Percentiles rank a stretch among this genome's conserved stretches.
phyloP scores from a whole-genome alignment of 345 rosid species.

The Eucalyptus polybractea region DNA sequence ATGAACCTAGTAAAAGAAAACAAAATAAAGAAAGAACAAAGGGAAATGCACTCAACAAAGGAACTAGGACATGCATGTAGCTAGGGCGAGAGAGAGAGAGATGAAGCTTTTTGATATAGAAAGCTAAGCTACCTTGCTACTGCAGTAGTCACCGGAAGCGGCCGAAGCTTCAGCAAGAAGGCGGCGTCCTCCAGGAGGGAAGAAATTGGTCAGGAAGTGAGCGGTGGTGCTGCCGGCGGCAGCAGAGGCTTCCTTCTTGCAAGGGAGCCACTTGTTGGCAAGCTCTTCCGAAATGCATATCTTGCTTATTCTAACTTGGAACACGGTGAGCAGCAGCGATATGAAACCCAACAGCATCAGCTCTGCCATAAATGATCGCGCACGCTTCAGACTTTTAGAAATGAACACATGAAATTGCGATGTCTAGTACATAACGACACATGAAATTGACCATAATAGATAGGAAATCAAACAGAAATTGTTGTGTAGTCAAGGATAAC shows the following conservation, averaged over 20 bases:
- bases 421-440: background rate
- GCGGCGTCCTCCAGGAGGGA: conserved; percentile 11
- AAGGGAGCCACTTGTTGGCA: conserved; percentile 46
- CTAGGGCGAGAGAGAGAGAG: background rate
- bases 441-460: background rate
- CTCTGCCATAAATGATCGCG: conserved; percentile 25
- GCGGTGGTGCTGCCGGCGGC: background rate
- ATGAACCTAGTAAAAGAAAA: background rate
- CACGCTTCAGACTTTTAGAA: background rate
- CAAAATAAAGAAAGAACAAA: background rate
- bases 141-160: conserved; percentile 11
- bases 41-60: background rate
- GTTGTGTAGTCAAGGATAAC: background rate
- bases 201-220: conserved; percentile 26
- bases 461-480: background rate
- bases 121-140: conserved; percentile 5
- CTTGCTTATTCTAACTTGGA: conserved; percentile 27
- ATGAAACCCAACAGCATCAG: conserved; percentile 87
- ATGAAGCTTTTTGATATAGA: background rate
- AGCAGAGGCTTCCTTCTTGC: conserved; percentile 9
- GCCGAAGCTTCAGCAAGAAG: conserved; percentile 30
- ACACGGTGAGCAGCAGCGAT: conserved; percentile 56
- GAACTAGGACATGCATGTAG: background rate
- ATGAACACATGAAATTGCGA: no score
- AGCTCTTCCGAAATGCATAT: conserved; percentile 39